Base-by-base conservation (phyloP, 495 filamentous ascomycete species). In the Penicillium mononematosum region DNA sequence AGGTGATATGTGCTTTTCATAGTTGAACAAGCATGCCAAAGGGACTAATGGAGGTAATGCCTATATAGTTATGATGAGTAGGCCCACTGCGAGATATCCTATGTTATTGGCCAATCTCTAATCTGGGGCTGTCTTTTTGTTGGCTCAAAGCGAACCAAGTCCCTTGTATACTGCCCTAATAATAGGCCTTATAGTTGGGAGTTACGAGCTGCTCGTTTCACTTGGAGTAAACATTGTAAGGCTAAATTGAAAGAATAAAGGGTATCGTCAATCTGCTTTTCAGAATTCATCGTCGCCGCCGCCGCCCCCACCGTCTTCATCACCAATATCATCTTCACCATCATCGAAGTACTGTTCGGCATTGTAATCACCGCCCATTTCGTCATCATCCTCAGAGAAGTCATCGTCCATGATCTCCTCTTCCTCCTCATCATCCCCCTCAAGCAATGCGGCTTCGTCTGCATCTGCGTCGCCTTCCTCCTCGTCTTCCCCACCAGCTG, bases 341-440 rank as follows among this genome's bases (percentile, higher is more conserved):
- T 71, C 81, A 61, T 86, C 84, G 55, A 86, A 87, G 73, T 86
- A 86, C 48, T 84, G 77, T 58, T 87, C 84, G 0, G 84, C 84
- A 60, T 87, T 85, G 67, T 87, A 86, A 57, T 83, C 81, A 0
- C 78, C 81, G 10, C 76, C 81, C 76, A 80, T 78, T 19, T 83
- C 81, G 51, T 83, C 80, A 1, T 83, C 81, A 52, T 83, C 78
- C 12, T 80, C 79, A 44, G 78, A 74, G 45, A 81, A 84, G 39
- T 85, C 78, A 60, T 85, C 78, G 50, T 83, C 81, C 45, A 77
- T 74, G 46, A 82, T 76, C 52, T 81, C 79, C 36, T 83, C 82
- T 20, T 75, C 68, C 19, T 62, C 58, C 10, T 78, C 79, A 19
- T 82, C 79, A 19, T 82, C 79, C 5, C 69, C 72, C 6, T 80